A percentile compares a stretch with the other conserved stretches of the same genome.
These are phyloP conservation scores for Pestalotiopsis fici DNA, from an alignment of 2,329 filamentous ascomycete genomes.

Conservation along the genomic window DNA sequence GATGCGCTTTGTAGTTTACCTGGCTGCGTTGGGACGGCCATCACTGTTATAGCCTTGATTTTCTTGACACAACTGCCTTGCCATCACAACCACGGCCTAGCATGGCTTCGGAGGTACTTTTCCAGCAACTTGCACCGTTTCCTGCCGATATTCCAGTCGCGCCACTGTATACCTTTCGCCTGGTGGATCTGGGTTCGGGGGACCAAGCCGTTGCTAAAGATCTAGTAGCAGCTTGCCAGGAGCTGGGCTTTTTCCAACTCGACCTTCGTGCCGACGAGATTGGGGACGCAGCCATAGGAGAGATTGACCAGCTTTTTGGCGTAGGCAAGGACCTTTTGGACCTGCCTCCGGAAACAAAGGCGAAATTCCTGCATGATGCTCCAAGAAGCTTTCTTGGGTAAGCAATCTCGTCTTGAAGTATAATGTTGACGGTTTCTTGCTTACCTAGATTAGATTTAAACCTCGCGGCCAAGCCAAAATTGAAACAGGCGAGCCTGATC, in stretches of 20 bases:
- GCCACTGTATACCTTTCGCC: neutral
- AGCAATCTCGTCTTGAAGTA: neutral
- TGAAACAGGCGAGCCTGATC: conserved; percentile 24
- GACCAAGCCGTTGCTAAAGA: conserved; percentile 4
- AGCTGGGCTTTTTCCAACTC: conserved; percentile 20
- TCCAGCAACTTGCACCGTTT: neutral
- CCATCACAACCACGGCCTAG: neutral
- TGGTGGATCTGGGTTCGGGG: neutral
- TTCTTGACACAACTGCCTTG: neutral
- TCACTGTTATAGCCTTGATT: neutral
- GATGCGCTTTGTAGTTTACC: too few species aligned
- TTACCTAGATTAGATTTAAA: conserved; percentile 14
- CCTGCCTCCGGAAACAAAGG: conserved; percentile 10
- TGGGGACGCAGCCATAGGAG: conserved; percentile 7
- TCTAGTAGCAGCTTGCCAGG: conserved; percentile 1
- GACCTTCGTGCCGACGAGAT: conserved; percentile 13
- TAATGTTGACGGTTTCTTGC: neutral
- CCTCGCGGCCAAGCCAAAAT: conserved; percentile 15
- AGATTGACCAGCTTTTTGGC: conserved; percentile 16
- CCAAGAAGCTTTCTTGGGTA: conserved; percentile 17
- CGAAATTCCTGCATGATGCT: conserved; percentile 13
- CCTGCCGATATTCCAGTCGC: neutral
- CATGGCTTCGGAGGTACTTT: neutral
- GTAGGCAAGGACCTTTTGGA: conserved; percentile 11
- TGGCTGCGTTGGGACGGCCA: neutral